phyloP scores from a whole-genome alignment of 225 moss, liverwort and hornwort genomes.

The Thuidium tamariscinum region DNA sequence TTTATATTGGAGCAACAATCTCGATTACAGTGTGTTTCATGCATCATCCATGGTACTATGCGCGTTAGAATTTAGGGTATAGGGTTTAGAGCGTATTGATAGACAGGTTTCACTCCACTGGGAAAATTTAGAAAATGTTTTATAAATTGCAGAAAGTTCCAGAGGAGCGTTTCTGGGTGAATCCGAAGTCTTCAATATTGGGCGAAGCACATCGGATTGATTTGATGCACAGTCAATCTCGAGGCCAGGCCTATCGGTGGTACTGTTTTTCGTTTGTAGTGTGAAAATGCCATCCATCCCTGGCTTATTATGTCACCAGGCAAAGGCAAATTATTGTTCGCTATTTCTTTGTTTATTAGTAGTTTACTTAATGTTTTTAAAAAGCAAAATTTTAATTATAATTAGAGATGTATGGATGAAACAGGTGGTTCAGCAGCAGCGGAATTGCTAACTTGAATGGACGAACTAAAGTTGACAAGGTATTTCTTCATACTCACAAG shows the following conservation, averaged over 20 bases:
- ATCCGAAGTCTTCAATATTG: background rate
- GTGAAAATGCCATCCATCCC: background rate
- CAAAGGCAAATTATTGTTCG: background rate
- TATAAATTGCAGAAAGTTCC: background rate
- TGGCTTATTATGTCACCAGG: background rate
- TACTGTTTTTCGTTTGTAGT: background rate
- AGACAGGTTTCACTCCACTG: background rate
- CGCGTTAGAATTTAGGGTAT: background rate
- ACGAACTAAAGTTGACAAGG: background rate
- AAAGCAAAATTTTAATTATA: background rate
- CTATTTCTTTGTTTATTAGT: background rate
- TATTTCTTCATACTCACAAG: conserved; percentile 1
- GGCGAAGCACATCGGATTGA: background rate
- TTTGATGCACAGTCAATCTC: background rate
- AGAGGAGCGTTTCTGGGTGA: background rate
- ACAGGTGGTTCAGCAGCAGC: conserved; percentile 1
- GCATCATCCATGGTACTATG: background rate
- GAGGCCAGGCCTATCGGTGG: background rate
- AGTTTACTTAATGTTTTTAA: background rate
- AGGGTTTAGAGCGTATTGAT: background rate
- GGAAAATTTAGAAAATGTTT: background rate
- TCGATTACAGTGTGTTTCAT: background rate
- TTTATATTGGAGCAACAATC: background rate
- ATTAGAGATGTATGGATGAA: background rate
- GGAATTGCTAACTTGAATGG: background rate